Percentiles rank a stretch among this genome's conserved stretches.
Evolutionary conservation across 2,329 filamentous ascomycete genomes (phyloP).

Genomic region (Pseudophaeomoniella oleicola): DNA sequence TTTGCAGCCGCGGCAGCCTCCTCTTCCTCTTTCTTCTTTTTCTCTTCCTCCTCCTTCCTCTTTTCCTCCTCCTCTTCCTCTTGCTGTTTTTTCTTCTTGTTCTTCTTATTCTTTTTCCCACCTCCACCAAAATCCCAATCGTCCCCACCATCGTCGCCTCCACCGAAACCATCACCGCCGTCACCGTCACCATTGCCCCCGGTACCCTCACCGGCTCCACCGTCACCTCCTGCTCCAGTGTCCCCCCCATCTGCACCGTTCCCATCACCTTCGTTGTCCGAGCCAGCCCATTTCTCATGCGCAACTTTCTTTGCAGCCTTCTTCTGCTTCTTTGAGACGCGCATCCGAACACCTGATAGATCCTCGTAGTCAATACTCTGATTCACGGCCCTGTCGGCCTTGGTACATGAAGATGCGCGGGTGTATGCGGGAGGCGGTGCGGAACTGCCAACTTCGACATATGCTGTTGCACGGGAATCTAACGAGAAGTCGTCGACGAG

Average conservation of each 20-base stretch:
- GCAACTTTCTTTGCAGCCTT: conserved; percentile 30
- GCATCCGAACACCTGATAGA: conserved; percentile 12
- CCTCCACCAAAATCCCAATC: conserved; percentile 19
- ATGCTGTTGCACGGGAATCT: not conserved
- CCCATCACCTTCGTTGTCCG: conserved; percentile 31
- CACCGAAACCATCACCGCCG: conserved; percentile 22
- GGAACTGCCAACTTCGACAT: not conserved
- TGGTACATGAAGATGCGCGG: not conserved
- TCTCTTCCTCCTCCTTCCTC: conserved; percentile 13
- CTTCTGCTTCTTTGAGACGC: conserved; percentile 28
- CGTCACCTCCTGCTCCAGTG: conserved; percentile 17
- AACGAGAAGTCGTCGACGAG: conserved; percentile 2
- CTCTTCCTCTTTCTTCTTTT: conserved; percentile 17
- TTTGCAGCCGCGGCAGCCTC: conserved; percentile 19
- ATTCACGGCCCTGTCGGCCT: conserved; percentile 25
- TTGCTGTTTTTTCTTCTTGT: conserved; percentile 19
- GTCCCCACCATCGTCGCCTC: conserved; percentile 25
- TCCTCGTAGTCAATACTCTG: conserved; percentile 36
- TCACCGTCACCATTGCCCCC: conserved; percentile 17
- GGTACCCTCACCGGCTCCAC: conserved; percentile 15
- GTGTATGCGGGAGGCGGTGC: not conserved
- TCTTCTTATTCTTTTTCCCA: conserved; percentile 19
- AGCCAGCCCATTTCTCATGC: conserved; percentile 26
- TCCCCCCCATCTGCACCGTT: conserved; percentile 21
- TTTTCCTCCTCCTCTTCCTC: conserved; percentile 14